Conservation (phyloP, 768 basidiomycete species). For the Rhodotorula paludigena region DNA sequence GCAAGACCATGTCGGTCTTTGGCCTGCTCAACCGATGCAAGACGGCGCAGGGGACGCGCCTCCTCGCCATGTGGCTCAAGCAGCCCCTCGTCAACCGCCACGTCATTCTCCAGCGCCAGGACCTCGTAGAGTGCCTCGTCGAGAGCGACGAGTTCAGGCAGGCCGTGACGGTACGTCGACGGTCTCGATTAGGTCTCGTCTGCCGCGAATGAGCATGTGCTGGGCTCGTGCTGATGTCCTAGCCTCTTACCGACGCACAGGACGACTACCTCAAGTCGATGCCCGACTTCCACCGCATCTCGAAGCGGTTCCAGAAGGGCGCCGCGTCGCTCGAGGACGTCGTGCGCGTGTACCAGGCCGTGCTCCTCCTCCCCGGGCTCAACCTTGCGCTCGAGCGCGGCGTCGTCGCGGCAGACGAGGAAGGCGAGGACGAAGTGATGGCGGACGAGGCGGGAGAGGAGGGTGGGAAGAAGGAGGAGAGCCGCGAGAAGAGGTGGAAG, state of each 20-base stretch:
- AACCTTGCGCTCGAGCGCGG: slow-evolving; percentile 60
- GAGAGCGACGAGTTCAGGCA: slow-evolving; percentile 69
- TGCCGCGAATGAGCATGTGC: too few relatives aligned
- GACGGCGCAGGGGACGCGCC: slow-evolving; percentile 83
- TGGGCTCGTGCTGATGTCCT: neutral
- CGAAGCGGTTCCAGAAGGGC: slow-evolving; percentile 82
- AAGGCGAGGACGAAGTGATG: slow-evolving; percentile 41
- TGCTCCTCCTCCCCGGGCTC: slow-evolving; percentile 72
- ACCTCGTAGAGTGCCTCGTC: slow-evolving; percentile 78
- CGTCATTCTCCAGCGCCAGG: slow-evolving; percentile 80
- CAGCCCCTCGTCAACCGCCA: slow-evolving; percentile 92
- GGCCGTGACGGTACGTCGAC: slow-evolving; percentile 60
- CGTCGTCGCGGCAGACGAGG: slow-evolving; percentile 54
- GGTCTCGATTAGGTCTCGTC: neutral
- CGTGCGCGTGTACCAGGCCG: slow-evolving; percentile 89
- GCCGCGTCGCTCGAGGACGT: slow-evolving; percentile 87
- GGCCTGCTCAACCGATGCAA: slow-evolving; percentile 92
- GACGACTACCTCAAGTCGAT: slow-evolving; percentile 81
- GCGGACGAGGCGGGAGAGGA: neutral
- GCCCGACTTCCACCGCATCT: slow-evolving; percentile 88
- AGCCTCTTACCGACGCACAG: slow-evolving; percentile 48
- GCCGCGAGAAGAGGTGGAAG: slow-evolving; percentile 27
- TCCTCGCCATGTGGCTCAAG: slow-evolving; percentile 88
- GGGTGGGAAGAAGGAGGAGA: neutral
- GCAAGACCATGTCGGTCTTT: slow-evolving; percentile 78